These are phyloP conservation scores for Aspergillus texensis DNA, from an alignment of 2,329 filamentous ascomycete species.

Conservation along the genomic window DNA sequence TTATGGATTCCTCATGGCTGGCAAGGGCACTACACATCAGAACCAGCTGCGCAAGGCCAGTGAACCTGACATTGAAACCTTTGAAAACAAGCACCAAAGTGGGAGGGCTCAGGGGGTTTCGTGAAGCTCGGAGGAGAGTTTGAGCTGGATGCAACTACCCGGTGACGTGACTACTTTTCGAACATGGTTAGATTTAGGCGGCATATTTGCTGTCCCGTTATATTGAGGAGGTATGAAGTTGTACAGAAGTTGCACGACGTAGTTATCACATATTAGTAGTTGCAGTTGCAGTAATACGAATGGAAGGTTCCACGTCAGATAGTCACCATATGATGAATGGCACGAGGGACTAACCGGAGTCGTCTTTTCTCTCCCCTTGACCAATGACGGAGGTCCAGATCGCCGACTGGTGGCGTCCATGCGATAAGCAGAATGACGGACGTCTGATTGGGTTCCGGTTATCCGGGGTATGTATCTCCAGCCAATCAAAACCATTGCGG, in stretches of 20 bases:
- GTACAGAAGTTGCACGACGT: too few species aligned
- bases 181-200: too few species aligned
- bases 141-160: not conserved
- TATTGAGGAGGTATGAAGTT: too few species aligned
- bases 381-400: not conserved
- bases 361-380: not conserved
- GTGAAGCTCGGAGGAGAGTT: not conserved
- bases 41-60: constrained; percentile 9
- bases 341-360: not conserved
- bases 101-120: not conserved
- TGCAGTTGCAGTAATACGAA: not conserved
- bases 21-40: not conserved
- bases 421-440: not conserved
- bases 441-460: not conserved
- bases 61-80: not conserved
- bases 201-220: too few species aligned
- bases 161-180: not conserved
- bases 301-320: not conserved
- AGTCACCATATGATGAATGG: not conserved
- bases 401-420: not conserved
- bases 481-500: not conserved
- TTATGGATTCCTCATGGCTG: constrained; percentile 2
- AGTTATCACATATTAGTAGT: not conserved
- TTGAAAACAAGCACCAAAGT: not conserved
- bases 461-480: constrained; percentile 7